A percentile compares a stretch with the other conserved stretches of the same genome.
Evolutionary conservation across 371 early-diverging fungal genomes (phyloP).

Genomic region (Circinella minor): DNA sequence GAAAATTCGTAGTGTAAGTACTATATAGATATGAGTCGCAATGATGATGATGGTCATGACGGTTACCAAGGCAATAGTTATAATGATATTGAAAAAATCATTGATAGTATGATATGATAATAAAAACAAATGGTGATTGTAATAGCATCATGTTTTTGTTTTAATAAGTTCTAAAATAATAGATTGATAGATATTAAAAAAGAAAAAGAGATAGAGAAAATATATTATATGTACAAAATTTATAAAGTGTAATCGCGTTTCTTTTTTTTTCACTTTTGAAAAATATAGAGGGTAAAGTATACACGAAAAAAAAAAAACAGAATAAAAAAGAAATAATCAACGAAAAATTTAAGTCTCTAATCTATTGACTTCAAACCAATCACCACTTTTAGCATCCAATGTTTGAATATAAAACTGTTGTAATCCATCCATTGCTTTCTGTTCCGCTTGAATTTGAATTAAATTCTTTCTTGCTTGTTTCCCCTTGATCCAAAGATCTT

Average conservation of each 20-base stretch:
- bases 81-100: too few species aligned
- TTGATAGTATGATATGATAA: too few species aligned
- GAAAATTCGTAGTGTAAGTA: not conserved
- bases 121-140: too few species aligned
- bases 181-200: too few species aligned
- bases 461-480: conserved; percentile 43
- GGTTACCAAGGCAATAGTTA: not conserved
- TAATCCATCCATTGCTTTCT: conserved; percentile 41
- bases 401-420: conserved; percentile 47
- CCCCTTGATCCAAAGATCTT: conserved; percentile 42
- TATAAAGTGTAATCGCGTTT: too few species aligned
- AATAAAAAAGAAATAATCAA: not conserved
- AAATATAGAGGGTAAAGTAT: not conserved
- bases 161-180: too few species aligned
- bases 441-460: conserved; percentile 50
- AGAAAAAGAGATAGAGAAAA: too few species aligned
- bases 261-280: too few species aligned
- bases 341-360: conserved; percentile 6
- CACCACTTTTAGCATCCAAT: conserved; percentile 42
- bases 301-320: not conserved
- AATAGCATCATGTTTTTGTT: too few species aligned
- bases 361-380: conserved; percentile 47
- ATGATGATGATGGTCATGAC: not conserved
- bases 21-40: not conserved
- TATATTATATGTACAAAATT: too few species aligned